These are phyloP conservation scores for Lizanozyma gosingica DNA, from an alignment of 1,139 yeast genomes.

Conservation along the genomic window DNA sequence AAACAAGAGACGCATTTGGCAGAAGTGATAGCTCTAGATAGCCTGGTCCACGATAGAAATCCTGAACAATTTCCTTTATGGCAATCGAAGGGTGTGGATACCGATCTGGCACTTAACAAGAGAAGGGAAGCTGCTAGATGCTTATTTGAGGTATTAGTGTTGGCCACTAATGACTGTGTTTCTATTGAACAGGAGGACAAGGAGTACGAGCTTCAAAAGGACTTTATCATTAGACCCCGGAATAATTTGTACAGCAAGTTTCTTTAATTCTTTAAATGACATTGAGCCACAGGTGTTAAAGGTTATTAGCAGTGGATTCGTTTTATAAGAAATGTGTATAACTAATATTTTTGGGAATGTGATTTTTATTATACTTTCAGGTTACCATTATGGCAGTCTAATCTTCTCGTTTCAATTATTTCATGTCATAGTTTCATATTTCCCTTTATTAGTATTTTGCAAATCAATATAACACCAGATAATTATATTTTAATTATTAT, in stretches of 20 bases:
- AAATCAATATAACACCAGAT: no score
- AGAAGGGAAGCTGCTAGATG: slow-evolving; percentile 62
- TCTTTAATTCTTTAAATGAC: slow-evolving; percentile 10
- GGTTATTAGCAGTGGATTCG: slow-evolving; percentile 1
- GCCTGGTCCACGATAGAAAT: slow-evolving; percentile 9
- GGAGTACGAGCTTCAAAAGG: slow-evolving; percentile 44
- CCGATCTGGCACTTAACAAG: slow-evolving; percentile 17
- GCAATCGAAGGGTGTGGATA: neutral
- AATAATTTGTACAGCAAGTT: slow-evolving; percentile 39
- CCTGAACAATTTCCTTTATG: slow-evolving; percentile 22
- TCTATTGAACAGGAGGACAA: slow-evolving; percentile 50
- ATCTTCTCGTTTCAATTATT: no score
- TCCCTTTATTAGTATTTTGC: no score
- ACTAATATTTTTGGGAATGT: slow-evolving; percentile 10
- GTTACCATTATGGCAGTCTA: slow-evolving; percentile 1
- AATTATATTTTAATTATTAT: no score
- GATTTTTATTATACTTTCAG: slow-evolving; percentile 1
- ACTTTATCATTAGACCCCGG: slow-evolving; percentile 33
- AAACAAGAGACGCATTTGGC: slow-evolving; percentile 17
- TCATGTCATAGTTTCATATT: no score
- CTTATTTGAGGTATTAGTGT: slow-evolving; percentile 74
- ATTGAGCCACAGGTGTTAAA: neutral
- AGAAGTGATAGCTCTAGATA: slow-evolving; percentile 33
- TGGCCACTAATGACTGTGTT: slow-evolving; percentile 73
- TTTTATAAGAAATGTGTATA: slow-evolving; percentile 5